A percentile compares a stretch with the other conserved stretches of the same genome.
phyloP scores from a whole-genome alignment of 768 basidiomycete genomes.

The Termitomyces sp. region DNA sequence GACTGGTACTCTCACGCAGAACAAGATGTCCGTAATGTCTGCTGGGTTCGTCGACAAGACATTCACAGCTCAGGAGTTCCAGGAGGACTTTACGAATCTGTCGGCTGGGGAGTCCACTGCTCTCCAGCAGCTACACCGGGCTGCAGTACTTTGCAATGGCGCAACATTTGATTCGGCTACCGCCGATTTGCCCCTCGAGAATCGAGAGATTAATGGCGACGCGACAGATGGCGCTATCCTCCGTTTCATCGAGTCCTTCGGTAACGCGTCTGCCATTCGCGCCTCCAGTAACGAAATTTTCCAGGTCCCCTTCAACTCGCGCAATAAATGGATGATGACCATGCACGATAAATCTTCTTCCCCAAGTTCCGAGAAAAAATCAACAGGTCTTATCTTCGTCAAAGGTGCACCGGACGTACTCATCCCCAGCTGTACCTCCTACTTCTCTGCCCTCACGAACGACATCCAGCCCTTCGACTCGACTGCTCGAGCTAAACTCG shows the following conservation, averaged over 20 bases:
- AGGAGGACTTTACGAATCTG: constrained; percentile 4
- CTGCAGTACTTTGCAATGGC: constrained; percentile 54
- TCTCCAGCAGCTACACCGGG: constrained; percentile 26
- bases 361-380: constrained; percentile 5
- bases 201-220: constrained; percentile 40
- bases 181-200: constrained; percentile 23
- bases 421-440: constrained; percentile 34
- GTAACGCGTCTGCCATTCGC: constrained; percentile 20
- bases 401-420: constrained; percentile 64
- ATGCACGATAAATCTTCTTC: constrained; percentile 23
- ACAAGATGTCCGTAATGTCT: constrained; percentile 55
- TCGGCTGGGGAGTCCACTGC: constrained; percentile 3
- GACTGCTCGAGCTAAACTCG: constrained; percentile 18
- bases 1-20: constrained; percentile 60
- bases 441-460: constrained; percentile 13
- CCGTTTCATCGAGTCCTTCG: constrained; percentile 37
- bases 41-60: constrained; percentile 35
- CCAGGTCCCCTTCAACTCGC: constrained; percentile 44
- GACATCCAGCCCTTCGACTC: constrained; percentile 28
- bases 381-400: constrained; percentile 35
- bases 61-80: constrained; percentile 24
- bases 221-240: constrained; percentile 54
- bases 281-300: constrained; percentile 24
- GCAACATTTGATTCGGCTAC: constrained; percentile 42
- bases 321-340: constrained; percentile 59